These are phyloP conservation scores for Xerophyta viscosa DNA, from an alignment of 106 monocot genomes.

Conservation along the genomic window DNA sequence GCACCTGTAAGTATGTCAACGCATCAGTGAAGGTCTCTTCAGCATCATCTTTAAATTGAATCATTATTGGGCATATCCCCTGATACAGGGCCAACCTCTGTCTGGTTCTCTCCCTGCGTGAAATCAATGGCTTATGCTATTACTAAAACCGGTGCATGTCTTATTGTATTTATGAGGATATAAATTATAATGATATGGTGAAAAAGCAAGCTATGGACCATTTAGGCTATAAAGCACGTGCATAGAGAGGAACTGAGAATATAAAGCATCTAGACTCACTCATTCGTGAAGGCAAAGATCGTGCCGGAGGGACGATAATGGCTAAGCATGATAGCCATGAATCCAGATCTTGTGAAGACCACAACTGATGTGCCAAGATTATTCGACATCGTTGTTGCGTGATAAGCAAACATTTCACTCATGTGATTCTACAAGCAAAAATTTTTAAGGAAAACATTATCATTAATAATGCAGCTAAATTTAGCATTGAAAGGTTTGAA, in stretches of 20 bases:
- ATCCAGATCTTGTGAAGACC: slow-evolving; percentile 91
- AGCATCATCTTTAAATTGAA: slow-evolving; percentile 77
- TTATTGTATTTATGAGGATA: no score
- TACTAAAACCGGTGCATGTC: no score
- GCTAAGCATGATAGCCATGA: slow-evolving; percentile 94
- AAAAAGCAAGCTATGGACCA: no score
- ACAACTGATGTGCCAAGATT: slow-evolving; percentile 90
- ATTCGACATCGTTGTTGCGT: slow-evolving; percentile 99
- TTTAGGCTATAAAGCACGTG: no score
- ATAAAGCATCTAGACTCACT: slow-evolving; percentile 34
- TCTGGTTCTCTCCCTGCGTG: slow-evolving; percentile 84
- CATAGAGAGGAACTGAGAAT: background rate
- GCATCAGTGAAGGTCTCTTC: slow-evolving; percentile 73
- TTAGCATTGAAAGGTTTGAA: no score
- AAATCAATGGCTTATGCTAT: no score
- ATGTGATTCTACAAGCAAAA: slow-evolving; percentile 64
- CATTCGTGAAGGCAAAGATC: slow-evolving; percentile 95
- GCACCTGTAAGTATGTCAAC: slow-evolving; percentile 72
- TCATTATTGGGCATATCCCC: slow-evolving; percentile 76
- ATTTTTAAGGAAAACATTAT: no score
- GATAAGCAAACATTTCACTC: slow-evolving; percentile 99
- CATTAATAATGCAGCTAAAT: no score
- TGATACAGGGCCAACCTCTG: slow-evolving; percentile 93
- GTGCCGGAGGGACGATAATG: slow-evolving; percentile 93
- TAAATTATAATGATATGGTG: no score